phyloP scores from a whole-genome alignment of 208 protist species.

The Spironucleus salmonicida region DNA sequence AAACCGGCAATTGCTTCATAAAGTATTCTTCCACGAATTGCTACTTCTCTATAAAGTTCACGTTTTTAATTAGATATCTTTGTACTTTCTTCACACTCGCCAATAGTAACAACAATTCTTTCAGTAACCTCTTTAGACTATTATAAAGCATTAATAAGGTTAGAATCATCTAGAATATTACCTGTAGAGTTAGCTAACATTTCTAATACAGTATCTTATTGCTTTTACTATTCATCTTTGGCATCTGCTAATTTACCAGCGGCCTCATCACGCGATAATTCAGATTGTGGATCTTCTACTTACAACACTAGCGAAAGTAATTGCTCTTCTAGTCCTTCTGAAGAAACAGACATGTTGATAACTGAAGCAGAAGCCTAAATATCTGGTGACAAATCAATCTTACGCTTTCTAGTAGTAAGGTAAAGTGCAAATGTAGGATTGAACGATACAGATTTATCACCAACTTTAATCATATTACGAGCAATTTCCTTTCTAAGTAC shows the following conservation, averaged over 20 bases:
- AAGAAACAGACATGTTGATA: constrained; percentile 94
- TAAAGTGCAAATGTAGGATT: constrained; percentile 86
- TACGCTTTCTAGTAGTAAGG: constrained; percentile 84
- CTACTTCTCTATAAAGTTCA: constrained; percentile 19
- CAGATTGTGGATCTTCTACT: constrained; percentile 78
- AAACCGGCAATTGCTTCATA: constrained; percentile 57
- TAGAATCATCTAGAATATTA: constrained; percentile 68
- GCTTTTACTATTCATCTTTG: constrained; percentile 63
- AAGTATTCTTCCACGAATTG: constrained; percentile 37
- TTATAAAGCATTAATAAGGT: constrained; percentile 72
- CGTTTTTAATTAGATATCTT: constrained; percentile 60
- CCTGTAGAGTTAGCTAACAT: constrained; percentile 18
- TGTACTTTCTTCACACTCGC: constrained; percentile 56
- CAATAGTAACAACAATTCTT: constrained; percentile 48
- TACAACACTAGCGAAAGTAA: constrained; percentile 88
- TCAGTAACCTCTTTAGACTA: constrained; percentile 70
- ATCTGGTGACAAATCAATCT: constrained; percentile 88
- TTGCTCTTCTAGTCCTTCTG: constrained; percentile 86
- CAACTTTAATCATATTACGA: constrained; percentile 43
- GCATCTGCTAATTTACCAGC: constrained; percentile 72
- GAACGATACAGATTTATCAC: constrained; percentile 84
- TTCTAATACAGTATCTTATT: constrained; percentile 81
- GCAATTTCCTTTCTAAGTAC: constrained; percentile 90
- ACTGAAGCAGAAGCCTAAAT: constrained; percentile 84
- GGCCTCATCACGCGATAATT: constrained; percentile 72